Conservation (phyloP, 2,329 filamentous ascomycete genomes). For the Leptographium radiaticola region DNA sequence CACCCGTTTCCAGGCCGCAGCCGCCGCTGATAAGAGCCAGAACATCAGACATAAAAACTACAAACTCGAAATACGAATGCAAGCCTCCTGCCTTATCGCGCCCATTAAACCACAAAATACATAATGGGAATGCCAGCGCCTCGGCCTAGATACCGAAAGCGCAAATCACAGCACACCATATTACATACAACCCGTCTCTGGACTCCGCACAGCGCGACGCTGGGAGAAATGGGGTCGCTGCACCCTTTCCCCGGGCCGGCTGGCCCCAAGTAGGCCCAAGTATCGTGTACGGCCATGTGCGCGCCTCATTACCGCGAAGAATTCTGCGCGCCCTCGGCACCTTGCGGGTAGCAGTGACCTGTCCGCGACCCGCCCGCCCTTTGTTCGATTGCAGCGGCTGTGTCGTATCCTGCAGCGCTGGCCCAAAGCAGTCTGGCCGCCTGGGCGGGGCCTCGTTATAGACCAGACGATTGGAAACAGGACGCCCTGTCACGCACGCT, state of each 20-base stretch:
- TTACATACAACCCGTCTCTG: neutral
- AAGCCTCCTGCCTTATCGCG: slow-evolving; percentile 18
- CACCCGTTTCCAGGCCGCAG: neutral
- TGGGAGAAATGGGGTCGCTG: neutral
- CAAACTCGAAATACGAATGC: slow-evolving; percentile 4
- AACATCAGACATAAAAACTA: slow-evolving; percentile 6
- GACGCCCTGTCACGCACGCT: slow-evolving; percentile 13
- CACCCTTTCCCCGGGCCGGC: no score
- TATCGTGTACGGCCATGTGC: neutral
- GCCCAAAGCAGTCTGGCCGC: neutral
- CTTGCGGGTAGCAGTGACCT: slow-evolving; percentile 4
- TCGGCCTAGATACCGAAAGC: neutral
- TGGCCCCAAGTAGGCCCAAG: no score
- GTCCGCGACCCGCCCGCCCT: neutral
- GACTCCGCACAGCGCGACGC: neutral
- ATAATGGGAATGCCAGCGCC: slow-evolving; percentile 19
- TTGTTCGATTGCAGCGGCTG: neutral
- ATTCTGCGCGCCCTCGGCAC: neutral
- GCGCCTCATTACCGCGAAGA: neutral
- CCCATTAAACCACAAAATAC: slow-evolving; percentile 21
- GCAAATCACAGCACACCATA: slow-evolving; percentile 2
- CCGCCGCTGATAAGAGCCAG: slow-evolving; percentile 9
- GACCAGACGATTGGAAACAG: neutral
- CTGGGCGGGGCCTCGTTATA: neutral
- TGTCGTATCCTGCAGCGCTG: no score